Evolutionary conservation across 164 flowering plant species (phyloP).

Genomic region (Tinospora cordifolia): DNA sequence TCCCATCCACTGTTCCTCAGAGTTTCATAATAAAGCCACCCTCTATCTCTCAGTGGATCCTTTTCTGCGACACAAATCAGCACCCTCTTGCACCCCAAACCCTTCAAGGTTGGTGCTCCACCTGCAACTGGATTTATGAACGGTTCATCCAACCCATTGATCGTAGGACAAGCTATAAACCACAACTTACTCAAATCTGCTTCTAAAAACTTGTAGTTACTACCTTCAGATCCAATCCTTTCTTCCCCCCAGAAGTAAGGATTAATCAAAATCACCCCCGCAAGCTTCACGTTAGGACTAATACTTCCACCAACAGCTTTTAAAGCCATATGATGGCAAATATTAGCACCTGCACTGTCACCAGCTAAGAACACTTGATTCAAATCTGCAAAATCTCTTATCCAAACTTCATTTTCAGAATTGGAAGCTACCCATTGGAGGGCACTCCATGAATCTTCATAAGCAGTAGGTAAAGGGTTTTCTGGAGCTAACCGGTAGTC

Average conservation of each 20-base stretch:
- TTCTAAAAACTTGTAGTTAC: neutral
- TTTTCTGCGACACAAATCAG: slow-evolving; percentile 34
- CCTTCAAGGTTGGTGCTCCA: slow-evolving; percentile 15
- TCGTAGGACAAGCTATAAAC: slow-evolving; percentile 19
- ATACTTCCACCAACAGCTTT: slow-evolving; percentile 9
- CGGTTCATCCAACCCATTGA: slow-evolving; percentile 21
- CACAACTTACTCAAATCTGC: slow-evolving; percentile 5
- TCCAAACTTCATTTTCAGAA: slow-evolving; percentile 28
- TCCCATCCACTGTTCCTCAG: slow-evolving; percentile 32
- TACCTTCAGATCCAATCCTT: slow-evolving; percentile 13
- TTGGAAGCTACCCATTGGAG: slow-evolving; percentile 30
- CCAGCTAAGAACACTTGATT: slow-evolving; percentile 28
- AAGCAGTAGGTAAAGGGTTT: slow-evolving; percentile 31
- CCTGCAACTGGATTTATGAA: slow-evolving; percentile 19
- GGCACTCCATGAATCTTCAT: slow-evolving; percentile 36
- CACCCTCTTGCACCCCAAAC: slow-evolving; percentile 23
- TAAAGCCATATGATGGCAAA: slow-evolving; percentile 28
- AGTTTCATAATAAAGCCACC: slow-evolving; percentile 20
- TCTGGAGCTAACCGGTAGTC: slow-evolving; percentile 34
- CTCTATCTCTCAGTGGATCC: slow-evolving; percentile 29
- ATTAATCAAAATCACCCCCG: slow-evolving; percentile 22
- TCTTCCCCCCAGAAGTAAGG: slow-evolving; percentile 28
- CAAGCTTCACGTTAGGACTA: neutral
- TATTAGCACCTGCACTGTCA: slow-evolving; percentile 38
- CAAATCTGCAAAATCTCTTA: slow-evolving; percentile 24